A percentile compares a stretch with the other conserved stretches of the same genome.
Conservation (phyloP, 2,329 filamentous ascomycete genomes). For the Malbranchea zuffiana region DNA sequence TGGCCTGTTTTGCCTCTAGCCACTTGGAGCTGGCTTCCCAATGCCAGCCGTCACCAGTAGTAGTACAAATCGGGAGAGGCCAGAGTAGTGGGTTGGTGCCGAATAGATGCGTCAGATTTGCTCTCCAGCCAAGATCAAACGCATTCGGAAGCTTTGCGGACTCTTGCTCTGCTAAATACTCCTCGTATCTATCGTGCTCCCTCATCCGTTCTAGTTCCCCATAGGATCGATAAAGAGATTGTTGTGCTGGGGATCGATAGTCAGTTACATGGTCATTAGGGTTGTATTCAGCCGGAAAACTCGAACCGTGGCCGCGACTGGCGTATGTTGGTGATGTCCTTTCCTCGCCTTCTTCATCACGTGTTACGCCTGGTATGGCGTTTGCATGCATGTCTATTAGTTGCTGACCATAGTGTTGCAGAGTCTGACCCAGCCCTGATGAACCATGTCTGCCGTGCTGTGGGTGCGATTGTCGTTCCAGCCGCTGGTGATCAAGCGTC, state of each 20-base stretch:
- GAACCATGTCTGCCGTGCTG: constrained; percentile 23
- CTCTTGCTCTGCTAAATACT: constrained; percentile 83
- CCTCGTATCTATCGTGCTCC: constrained; percentile 58
- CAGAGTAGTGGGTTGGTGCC: constrained; percentile 63
- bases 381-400: constrained; percentile 74
- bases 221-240: constrained; percentile 37
- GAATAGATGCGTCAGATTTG: constrained; percentile 72
- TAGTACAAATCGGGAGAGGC: constrained; percentile 71
- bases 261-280: constrained; percentile 12
- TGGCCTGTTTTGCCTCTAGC: constrained; percentile 56
- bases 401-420: constrained; percentile 58
- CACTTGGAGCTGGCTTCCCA: constrained; percentile 83
- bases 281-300: constrained; percentile 9
- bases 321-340: constrained; percentile 29
- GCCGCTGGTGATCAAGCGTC: constrained; percentile 54
- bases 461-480: constrained; percentile 31
- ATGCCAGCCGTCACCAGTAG: constrained; percentile 81
- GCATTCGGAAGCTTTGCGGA: constrained; percentile 80
- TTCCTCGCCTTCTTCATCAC: constrained; percentile 70
- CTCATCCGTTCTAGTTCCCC: constrained; percentile 51
- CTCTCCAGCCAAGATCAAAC: constrained; percentile 77
- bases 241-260: constrained; percentile 36
- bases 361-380: constrained; percentile 64
- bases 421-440: constrained; percentile 27
- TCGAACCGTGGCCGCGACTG: constrained; percentile 11